phyloP scores from a whole-genome alignment of 345 rosid species.

The Linum trigynum region DNA sequence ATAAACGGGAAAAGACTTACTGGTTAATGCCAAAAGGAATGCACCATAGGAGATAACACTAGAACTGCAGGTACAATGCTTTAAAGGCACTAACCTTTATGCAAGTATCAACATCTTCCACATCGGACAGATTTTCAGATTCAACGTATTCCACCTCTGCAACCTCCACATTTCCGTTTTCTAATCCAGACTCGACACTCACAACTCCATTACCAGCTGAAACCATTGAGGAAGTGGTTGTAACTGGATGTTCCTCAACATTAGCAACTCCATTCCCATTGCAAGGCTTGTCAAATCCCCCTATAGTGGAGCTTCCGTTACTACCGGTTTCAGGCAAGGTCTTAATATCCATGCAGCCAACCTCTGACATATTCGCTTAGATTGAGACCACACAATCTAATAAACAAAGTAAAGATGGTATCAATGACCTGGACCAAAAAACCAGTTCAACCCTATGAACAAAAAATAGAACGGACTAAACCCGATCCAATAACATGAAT shows the following conservation, averaged over 20 bases:
- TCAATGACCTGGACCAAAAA: not conserved
- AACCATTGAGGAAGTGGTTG: conserved; percentile 25
- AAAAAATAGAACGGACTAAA: not conserved
- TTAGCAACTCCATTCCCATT: conserved; percentile 42
- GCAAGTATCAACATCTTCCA: conserved; percentile 56
- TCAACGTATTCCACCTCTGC: conserved; percentile 76
- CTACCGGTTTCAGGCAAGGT: conserved; percentile 44
- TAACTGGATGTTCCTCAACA: conserved; percentile 37
- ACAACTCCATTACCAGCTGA: conserved; percentile 34
- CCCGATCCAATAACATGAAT: not conserved
- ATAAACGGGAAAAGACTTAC: not conserved
- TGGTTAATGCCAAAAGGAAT: conserved; percentile 5
- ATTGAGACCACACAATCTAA: conserved; percentile 7
- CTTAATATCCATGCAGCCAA: conserved; percentile 62
- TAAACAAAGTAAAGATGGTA: not conserved
- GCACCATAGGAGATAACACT: not conserved
- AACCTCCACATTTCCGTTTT: conserved; percentile 46
- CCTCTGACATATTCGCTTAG: conserved; percentile 44
- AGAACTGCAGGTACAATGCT: not conserved
- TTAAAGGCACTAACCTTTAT: conserved; percentile 38
- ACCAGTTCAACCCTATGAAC: not conserved
- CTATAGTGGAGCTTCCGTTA: conserved; percentile 45
- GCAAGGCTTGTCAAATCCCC: conserved; percentile 40
- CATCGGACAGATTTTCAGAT: conserved; percentile 60
- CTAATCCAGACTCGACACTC: conserved; percentile 33